phyloP scores from a whole-genome alignment of 2,329 filamentous ascomycete genomes.

The Claviceps paspali region DNA sequence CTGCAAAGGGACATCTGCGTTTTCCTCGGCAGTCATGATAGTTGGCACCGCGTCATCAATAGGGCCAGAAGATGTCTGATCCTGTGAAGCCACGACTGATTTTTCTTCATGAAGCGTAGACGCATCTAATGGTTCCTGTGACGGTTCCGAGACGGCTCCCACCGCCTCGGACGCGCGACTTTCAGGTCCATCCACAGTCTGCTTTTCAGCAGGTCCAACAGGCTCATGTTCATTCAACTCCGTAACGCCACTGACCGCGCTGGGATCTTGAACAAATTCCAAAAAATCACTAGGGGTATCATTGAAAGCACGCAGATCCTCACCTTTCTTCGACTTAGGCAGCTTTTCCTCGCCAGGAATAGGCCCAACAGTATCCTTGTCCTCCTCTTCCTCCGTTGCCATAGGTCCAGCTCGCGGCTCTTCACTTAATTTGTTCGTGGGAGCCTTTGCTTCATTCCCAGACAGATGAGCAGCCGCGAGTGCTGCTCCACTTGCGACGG shows the following conservation, averaged over 20 bases:
- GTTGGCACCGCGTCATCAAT: not conserved
- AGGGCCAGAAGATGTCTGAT: not conserved
- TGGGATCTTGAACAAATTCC: constrained; percentile 15
- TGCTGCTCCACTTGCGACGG: constrained; percentile 4
- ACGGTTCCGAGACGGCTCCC: not conserved
- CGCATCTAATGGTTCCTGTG: not conserved
- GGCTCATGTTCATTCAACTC: not conserved
- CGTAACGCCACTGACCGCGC: constrained; percentile 8
- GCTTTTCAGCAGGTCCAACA: not conserved
- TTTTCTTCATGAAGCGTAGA: not conserved
- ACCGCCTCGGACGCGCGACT: not conserved
- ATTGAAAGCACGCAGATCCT: constrained; percentile 23
- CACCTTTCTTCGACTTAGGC: constrained; percentile 25
- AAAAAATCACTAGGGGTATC: constrained; percentile 23
- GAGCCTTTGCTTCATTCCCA: not conserved
- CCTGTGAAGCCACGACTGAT: not conserved
- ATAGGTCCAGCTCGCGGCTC: constrained; percentile 9
- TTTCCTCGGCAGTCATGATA: not conserved
- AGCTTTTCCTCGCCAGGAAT: constrained; percentile 21
- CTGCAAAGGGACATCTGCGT: not conserved
- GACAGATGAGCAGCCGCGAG: constrained; percentile 1
- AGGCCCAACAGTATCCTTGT: constrained; percentile 23
- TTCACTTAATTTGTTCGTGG: not conserved
- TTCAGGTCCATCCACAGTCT: not conserved
- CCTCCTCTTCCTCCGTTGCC: constrained; percentile 19